Conservation (phyloP, 1,284 basidiomycete genomes). For the Bondarzewia mesenterica region DNA sequence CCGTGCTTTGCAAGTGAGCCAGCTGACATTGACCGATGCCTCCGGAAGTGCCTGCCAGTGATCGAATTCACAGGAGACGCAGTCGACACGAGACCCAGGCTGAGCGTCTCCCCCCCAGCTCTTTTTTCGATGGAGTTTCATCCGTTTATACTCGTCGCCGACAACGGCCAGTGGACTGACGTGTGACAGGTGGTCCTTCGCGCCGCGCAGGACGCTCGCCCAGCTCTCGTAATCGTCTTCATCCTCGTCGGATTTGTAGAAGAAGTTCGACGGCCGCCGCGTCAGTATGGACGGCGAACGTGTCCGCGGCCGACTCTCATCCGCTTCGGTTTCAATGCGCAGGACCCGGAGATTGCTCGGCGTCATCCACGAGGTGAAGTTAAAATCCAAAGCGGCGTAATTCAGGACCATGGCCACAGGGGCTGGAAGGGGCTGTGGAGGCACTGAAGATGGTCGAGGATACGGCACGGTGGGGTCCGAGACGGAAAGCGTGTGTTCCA, state of each 20-base stretch:
- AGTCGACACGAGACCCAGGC: background rate
- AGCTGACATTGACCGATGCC: background rate
- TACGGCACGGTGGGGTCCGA: constrained; percentile 9
- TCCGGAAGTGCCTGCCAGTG: constrained; percentile 8
- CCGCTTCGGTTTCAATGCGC: constrained; percentile 26
- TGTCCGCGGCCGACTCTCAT: constrained; percentile 17
- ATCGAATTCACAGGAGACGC: constrained; percentile 44
- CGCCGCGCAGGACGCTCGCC: constrained; percentile 30
- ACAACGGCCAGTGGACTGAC: constrained; percentile 86
- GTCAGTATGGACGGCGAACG: constrained; percentile 10
- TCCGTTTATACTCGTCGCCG: constrained; percentile 43
- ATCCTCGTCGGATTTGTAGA: constrained; percentile 13
- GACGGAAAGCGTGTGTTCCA: constrained; percentile 52
- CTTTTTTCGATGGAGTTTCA: constrained; percentile 23
- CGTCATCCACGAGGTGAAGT: constrained; percentile 98
- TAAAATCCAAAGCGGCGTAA: constrained; percentile 87
- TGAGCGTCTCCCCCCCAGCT: constrained; percentile 38
- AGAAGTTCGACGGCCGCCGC: constrained; percentile 12
- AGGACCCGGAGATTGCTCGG: constrained; percentile 79
- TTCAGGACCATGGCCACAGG: constrained; percentile 81
- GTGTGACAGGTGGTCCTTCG: constrained; percentile 85
- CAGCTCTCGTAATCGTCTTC: constrained; percentile 12
- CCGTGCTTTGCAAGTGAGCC: background rate
- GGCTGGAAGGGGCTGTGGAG: constrained; percentile 27
- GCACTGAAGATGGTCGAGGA: constrained; percentile 6